phyloP scores from a whole-genome alignment of 1,284 basidiomycete species.

The Phlebopus sp. region DNA sequence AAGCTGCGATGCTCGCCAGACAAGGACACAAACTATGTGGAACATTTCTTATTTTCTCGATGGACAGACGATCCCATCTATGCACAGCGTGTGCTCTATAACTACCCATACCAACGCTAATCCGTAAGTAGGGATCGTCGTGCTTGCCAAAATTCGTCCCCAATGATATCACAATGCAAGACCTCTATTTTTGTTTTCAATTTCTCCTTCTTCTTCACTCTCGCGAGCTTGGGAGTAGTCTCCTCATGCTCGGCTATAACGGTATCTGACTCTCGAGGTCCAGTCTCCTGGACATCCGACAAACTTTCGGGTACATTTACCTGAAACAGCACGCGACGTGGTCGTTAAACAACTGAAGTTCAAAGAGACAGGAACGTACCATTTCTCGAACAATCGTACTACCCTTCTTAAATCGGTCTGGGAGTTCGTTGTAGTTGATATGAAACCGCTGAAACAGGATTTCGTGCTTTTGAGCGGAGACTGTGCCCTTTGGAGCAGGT shows the following conservation, averaged over 20 bases:
- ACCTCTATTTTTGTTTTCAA: slow-evolving; percentile 46
- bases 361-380: slow-evolving; percentile 8
- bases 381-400: slow-evolving; percentile 75
- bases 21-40: too few relatives aligned
- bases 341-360: background rate
- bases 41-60: background rate
- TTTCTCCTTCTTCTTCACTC: slow-evolving; percentile 37
- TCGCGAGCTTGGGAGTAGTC: background rate
- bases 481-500: slow-evolving; percentile 64
- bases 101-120: slow-evolving; percentile 11
- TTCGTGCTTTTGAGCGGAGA: slow-evolving; percentile 89
- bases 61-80: background rate
- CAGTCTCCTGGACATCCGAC: background rate
- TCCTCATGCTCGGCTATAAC: background rate
- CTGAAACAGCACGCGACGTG: slow-evolving; percentile 4
- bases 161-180: slow-evolving; percentile 82
- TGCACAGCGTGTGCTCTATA: background rate
- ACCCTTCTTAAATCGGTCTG: slow-evolving; percentile 81
- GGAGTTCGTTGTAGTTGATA: slow-evolving; percentile 86
- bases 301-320: slow-evolving; percentile 4
- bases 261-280: background rate
- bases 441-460: slow-evolving; percentile 80
- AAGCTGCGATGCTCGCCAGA: too few relatives aligned
- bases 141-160: slow-evolving; percentile 74
- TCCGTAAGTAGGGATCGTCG: slow-evolving; percentile 45